Percentiles rank a stretch among this genome's conserved stretches.
phyloP scores from a whole-genome alignment of 768 basidiomycete species.

The Coprinopsis cinerea region DNA sequence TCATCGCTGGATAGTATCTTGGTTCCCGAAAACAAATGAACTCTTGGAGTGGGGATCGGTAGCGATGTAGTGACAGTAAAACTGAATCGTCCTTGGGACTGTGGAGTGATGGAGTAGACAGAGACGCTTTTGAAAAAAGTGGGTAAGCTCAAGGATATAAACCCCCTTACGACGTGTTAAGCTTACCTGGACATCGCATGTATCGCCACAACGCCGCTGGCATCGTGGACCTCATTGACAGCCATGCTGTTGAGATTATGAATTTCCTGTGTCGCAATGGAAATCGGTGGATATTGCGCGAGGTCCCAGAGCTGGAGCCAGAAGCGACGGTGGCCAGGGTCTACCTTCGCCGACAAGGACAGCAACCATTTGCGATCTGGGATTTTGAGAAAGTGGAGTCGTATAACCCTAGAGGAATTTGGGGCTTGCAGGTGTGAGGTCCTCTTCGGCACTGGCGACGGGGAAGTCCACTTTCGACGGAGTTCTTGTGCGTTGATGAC shows the following conservation, averaged over 20 bases:
- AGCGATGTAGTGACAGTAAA: slow-evolving; percentile 28
- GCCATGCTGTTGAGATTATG: slow-evolving; percentile 36
- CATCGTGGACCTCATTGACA: slow-evolving; percentile 32
- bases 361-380: slow-evolving; percentile 36
- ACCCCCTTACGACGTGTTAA: background rate
- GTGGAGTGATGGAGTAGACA: slow-evolving; percentile 34
- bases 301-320: slow-evolving; percentile 58
- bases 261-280: slow-evolving; percentile 36
- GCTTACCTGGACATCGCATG: slow-evolving; percentile 33
- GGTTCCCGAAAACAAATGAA: slow-evolving; percentile 31
- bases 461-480: slow-evolving; percentile 45
- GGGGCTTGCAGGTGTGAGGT: slow-evolving; percentile 5
- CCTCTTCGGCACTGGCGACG: slow-evolving; percentile 26
- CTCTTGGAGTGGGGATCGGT: slow-evolving; percentile 25
- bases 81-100: slow-evolving; percentile 26
- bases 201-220: slow-evolving; percentile 32
- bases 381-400: slow-evolving; percentile 42
- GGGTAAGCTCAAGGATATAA: background rate
- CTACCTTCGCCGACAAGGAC: slow-evolving; percentile 28
- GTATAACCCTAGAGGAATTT: slow-evolving; percentile 31
- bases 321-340: slow-evolving; percentile 21
- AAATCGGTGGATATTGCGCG: slow-evolving; percentile 22
- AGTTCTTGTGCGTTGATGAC: slow-evolving; percentile 34
- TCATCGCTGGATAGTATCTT: slow-evolving; percentile 31
- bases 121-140: slow-evolving; percentile 30